Base-by-base conservation (phyloP, 495 filamentous ascomycete genomes). In the Chaetomium fimeti region DNA sequence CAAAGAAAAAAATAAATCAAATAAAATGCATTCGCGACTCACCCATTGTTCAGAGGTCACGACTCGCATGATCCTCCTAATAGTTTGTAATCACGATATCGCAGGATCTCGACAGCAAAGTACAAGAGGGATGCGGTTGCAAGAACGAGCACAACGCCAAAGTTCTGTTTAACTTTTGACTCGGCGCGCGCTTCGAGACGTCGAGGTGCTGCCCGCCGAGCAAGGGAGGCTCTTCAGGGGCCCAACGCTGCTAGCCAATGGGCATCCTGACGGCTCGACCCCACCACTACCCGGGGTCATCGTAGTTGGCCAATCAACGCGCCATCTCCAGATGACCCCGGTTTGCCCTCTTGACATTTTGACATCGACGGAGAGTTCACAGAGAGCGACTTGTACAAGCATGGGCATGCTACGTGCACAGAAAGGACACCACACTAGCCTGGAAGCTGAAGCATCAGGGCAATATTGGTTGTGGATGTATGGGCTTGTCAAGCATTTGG, bases 31-130 rank as follows among this genome's bases (percentile, higher is more conserved):
- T 16, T 60, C 38, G 51, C 18, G 24, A 75, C 74, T 76, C 61
- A 76, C 72, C 72, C 74, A 76, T 76, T 71, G 67, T 76, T 62
- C 68, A 63, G 52, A 67, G 42, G 61, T 62, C 66, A 62, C 71
- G 52, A 38, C 66, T 70, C 67, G 69, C 74, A 76, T 74, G 64
- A 68, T 73, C 64, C 54, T 57, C 48, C 49, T 32, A 29, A 38
- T 51, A 27, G 53, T 62, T 61, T 57, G 58, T 40, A 53, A 29
- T 53, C 8, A 29, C 25, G n/a, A 60, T 54, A 62, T 20, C 25
- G 57, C 36, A 13, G 8, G 3, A 18, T 22, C 28, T 25, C 7
- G 45, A n/a, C 6, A 53, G 6, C 8, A 28, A 53, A 11, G n/a
- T 11, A 61, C 22, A 38, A 53, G 29, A 62, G 18, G 29, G 47